Evolutionary conservation across 2,329 filamentous ascomycete species (phyloP).

Genomic region (Alternaria brassicae): DNA sequence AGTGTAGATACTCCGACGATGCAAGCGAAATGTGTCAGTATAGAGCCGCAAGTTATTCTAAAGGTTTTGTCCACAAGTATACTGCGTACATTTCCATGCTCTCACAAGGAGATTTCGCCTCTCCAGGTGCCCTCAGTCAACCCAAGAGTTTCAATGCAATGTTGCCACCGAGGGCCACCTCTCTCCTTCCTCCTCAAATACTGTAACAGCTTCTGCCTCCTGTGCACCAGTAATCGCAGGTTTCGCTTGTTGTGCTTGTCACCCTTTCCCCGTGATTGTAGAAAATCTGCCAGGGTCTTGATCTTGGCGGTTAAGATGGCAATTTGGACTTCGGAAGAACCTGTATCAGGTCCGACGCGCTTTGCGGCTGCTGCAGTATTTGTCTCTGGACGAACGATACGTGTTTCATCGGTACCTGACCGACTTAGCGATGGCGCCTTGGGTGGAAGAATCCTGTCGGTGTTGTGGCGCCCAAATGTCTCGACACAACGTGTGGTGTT

Average conservation of each 20-base stretch:
- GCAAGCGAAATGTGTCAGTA: neutral
- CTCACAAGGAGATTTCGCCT: slow-evolving; percentile 80
- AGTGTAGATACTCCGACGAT: neutral
- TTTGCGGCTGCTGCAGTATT: slow-evolving; percentile 48
- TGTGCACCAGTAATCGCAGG: slow-evolving; percentile 82
- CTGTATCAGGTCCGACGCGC: slow-evolving; percentile 89
- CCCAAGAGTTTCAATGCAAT: slow-evolving; percentile 83
- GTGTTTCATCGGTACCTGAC: slow-evolving; percentile 54
- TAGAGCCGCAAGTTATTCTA: neutral
- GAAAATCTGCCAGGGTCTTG: slow-evolving; percentile 74
- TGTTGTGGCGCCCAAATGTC: slow-evolving; percentile 89
- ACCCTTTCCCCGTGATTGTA: slow-evolving; percentile 74
- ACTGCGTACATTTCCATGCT: neutral
- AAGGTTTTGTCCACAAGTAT: neutral
- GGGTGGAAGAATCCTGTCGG: slow-evolving; percentile 72
- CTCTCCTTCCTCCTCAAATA: slow-evolving; percentile 91
- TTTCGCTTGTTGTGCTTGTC: slow-evolving; percentile 97
- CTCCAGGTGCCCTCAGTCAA: slow-evolving; percentile 89
- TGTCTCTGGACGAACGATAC: slow-evolving; percentile 54
- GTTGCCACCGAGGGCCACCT: slow-evolving; percentile 87
- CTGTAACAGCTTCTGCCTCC: slow-evolving; percentile 82
- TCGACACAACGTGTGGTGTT: slow-evolving; percentile 87
- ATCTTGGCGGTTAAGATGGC: slow-evolving; percentile 96
- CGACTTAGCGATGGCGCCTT: slow-evolving; percentile 59
- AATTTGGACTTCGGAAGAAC: slow-evolving; percentile 96